Percentiles rank a stretch among this genome's conserved stretches.
phyloP scores from a whole-genome alignment of 495 filamentous ascomycete genomes.

The Corynascus novoguineensis region DNA sequence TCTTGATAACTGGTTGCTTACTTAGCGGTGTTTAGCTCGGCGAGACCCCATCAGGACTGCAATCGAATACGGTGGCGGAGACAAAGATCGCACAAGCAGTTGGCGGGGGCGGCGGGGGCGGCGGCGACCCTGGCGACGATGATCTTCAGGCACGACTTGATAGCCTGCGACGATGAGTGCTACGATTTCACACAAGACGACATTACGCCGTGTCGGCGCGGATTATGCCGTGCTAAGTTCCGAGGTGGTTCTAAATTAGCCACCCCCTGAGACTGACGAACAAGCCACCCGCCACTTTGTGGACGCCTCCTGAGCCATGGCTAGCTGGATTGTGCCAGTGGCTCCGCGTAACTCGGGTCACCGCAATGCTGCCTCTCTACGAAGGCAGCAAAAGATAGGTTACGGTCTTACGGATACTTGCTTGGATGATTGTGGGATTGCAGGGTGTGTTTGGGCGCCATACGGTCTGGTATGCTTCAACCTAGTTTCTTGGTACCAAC shows the following conservation, averaged over 20 bases:
- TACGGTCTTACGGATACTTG: no score
- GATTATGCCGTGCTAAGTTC: neutral
- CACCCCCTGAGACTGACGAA: no score
- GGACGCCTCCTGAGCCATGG: no score
- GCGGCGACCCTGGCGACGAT: slow-evolving; percentile 59
- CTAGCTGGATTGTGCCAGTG: neutral
- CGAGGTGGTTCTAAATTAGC: neutral
- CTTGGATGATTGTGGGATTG: no score
- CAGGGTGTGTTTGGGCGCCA: no score
- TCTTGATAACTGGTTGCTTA: slow-evolving; percentile 9
- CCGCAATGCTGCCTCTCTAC: no score
- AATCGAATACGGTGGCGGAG: slow-evolving; percentile 53
- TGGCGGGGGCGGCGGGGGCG: slow-evolving; percentile 59
- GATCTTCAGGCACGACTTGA: slow-evolving; percentile 80
- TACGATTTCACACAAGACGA: neutral
- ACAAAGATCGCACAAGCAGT: slow-evolving; percentile 69
- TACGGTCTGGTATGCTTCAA: no score
- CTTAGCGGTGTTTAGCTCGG: slow-evolving; percentile 53
- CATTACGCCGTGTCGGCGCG: neutral
- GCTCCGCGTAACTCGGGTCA: neutral
- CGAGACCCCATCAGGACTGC: slow-evolving; percentile 70
- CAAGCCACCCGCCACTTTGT: no score
- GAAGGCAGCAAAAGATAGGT: no score
- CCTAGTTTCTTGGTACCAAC: no score
- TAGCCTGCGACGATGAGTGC: slow-evolving; percentile 51